Evolutionary conservation across 2,329 filamentous ascomycete species (phyloP).

Genomic region (Colletotrichum camelliae): DNA sequence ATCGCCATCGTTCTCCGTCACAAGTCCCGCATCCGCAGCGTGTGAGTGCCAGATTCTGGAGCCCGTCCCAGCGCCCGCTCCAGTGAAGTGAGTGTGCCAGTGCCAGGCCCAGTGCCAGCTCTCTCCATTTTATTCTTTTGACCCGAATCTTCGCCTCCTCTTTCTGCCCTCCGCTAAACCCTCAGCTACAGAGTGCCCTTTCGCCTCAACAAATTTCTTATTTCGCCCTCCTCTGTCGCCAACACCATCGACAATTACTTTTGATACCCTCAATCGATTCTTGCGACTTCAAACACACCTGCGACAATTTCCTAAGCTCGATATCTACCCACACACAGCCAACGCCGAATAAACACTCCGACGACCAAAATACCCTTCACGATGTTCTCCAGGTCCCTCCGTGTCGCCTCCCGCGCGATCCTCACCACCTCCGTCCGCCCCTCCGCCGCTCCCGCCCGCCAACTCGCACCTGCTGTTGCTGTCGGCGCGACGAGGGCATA

Average conservation of each 20-base stretch:
- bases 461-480: constrained; percentile 44
- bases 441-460: constrained; percentile 42
- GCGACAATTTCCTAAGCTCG: background rate
- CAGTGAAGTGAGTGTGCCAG: background rate
- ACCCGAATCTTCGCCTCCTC: constrained; percentile 16
- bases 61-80: background rate
- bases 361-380: constrained; percentile 1
- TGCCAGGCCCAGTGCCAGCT: background rate
- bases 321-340: background rate
- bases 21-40: constrained; percentile 20
- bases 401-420: constrained; percentile 47
- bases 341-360: background rate
- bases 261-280: background rate
- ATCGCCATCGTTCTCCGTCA: constrained; percentile 25
- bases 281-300: constrained; percentile 4
- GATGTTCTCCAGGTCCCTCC: constrained; percentile 55
- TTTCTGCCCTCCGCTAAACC: background rate
- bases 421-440: constrained; percentile 45
- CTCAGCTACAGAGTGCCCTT: background rate
- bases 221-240: constrained; percentile 14
- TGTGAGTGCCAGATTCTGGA: background rate
- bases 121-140: constrained; percentile 2
- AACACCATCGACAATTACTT: background rate
- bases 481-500: constrained; percentile 50
- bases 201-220: background rate